Base-by-base conservation (phyloP, 495 filamentous ascomycete species). In the Bathelium albidoporum region DNA sequence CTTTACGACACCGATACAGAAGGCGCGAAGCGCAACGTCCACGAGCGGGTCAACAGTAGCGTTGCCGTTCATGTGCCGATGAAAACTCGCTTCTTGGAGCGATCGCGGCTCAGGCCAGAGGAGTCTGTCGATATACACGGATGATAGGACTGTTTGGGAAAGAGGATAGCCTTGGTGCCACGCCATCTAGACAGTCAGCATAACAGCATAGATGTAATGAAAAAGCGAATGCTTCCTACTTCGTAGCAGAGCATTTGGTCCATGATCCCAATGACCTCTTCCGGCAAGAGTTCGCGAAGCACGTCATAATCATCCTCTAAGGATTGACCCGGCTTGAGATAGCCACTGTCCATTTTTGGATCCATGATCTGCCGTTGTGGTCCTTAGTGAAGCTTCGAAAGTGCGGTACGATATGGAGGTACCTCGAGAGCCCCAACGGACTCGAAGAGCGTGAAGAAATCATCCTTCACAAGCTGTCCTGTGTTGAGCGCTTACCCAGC, bases 321-420 rank as follows among this genome's bases (percentile, higher is more conserved):
- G 34, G 85, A 86, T 67, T 95, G 90, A 45, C 85, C 89, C 11
- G 86, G 82, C 14, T 80, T 81, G 18, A 94, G 73, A 68, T 85
- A 89, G 32, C 94, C 94, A 71, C 89, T 96, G 71, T 98, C 94
- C 94, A 98, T 97, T 74, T 97, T 98, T 0, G 87, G 85, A 71
- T 98, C 94, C 91, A 96, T 96, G 64, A 98, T 93, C 94, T 98
- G 59, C 11, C 16, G 14, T 34, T 24, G 7, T 3, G 9, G 7
- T 4, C 3, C 7, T 41, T n/a, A 58, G 49, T 36, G 22, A 2
- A 12, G 12, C 16, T 36, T 5, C 12, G 2, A 12, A 62, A 16
- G 31, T 1, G n/a, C 59, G 20, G 58, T 55, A 24, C 32, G 62
- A 31, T 44, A 43, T 11, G 62, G 49, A 62, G 82, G 68, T 77